Base-by-base conservation (phyloP, 2,329 filamentous ascomycete species). In the Colletotrichum sp. region DNA sequence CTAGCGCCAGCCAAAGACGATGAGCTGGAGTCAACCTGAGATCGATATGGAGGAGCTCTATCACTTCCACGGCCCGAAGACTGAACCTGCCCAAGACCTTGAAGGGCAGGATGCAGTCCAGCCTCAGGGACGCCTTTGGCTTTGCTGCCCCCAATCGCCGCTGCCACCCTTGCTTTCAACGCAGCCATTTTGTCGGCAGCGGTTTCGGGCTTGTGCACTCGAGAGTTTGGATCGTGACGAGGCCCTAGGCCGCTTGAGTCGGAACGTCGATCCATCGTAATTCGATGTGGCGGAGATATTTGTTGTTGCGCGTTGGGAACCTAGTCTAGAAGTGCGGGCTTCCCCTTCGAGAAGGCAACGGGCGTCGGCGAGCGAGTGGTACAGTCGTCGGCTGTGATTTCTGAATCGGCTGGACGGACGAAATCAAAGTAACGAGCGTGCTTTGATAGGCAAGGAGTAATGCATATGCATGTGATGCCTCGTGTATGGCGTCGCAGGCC, bases 121-220 rank as follows among this genome's bases (percentile, higher is more conserved):
- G 95, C 92, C 78, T 94, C 94, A 61, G 96, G 85, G 24, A 94
- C 94, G 74, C 94, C 94, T 78, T 89, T 90, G 12, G 88, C 86
- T 78, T 88, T 93, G 77, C 84, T 89, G 24, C 86, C 86, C 77
- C 87, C 91, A 63, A 95, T 94, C 69, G 94, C 94, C 66, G 94
- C 94, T 64, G 94, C 94, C 15, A 97, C 94, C 79, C 95, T 91
- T 28, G 94, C 94, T 84, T 94, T 96, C 82, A 98, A 90, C 59
- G 94, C 93, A 64, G 95, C 95, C 78, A 96, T 88, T 78, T 91
- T 89, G 84, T 95, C 89, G 81, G 93, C 89, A 78, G 91, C 87
- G 21, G 90, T 89, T 78, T 92, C 87, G 63, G 88, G 80, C 80
- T 92, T 89, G 81, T 91, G 88, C 36, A 93, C 84, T 76, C 90